Evolutionary conservation across 208 protist genomes (phyloP).

Genomic region (Crithidia thermophila): DNA sequence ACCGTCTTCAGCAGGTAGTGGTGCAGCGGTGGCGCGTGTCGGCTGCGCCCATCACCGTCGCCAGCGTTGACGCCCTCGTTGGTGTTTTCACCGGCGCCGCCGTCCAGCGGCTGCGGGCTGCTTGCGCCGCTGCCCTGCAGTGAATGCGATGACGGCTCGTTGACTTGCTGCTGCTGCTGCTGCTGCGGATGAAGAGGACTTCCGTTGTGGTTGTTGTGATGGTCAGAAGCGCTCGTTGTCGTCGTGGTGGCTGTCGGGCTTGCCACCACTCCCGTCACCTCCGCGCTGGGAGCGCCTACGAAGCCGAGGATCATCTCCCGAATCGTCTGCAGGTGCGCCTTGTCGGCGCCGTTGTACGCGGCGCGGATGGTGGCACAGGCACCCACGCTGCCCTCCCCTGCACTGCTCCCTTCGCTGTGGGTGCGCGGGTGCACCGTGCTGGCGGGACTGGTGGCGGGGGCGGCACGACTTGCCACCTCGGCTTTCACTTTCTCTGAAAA

Average conservation of each 20-base stretch:
- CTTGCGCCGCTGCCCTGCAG: too few relatives aligned
- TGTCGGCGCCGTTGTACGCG: slow-evolving; percentile 17
- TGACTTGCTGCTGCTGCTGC: background rate
- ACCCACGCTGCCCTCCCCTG: slow-evolving; percentile 10
- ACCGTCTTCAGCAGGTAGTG: slow-evolving; percentile 35
- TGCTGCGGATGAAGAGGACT: background rate
- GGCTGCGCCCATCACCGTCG: background rate
- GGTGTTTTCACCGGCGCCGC: background rate
- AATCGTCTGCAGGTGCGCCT: slow-evolving; percentile 23
- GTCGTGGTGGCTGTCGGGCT: too few relatives aligned
- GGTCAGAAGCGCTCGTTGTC: background rate
- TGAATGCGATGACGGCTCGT: background rate
- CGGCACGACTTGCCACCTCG: background rate
- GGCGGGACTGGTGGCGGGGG: background rate
- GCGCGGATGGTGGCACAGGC: slow-evolving; percentile 32
- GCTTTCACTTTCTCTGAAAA: too few relatives aligned
- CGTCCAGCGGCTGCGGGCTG: background rate
- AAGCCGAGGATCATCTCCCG: slow-evolving; percentile 31
- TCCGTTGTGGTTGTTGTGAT: background rate
- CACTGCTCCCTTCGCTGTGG: background rate
- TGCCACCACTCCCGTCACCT: background rate
- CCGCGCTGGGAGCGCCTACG: slow-evolving; percentile 10
- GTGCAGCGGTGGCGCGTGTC: slow-evolving; percentile 24
- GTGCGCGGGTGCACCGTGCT: background rate
- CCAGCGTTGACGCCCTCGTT: background rate